A percentile compares a stretch with the other conserved stretches of the same genome.
These are phyloP conservation scores for Diaporthe sp. DNA, from an alignment of 2,329 filamentous ascomycete genomes.

Conservation along the genomic window DNA sequence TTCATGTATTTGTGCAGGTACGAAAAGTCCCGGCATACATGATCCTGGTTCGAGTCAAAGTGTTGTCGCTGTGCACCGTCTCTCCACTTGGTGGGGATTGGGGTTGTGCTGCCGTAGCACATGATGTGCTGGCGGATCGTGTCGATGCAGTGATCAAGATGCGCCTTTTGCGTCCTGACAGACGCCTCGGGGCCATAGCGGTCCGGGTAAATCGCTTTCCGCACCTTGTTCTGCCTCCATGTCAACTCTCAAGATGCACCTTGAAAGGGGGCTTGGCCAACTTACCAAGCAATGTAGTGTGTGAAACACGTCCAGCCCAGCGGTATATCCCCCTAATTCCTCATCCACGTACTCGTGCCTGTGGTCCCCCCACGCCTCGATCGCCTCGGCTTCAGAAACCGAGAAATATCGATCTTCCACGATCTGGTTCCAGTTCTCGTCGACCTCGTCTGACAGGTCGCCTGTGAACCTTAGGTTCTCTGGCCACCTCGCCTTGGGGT, in stretches of 20 bases:
- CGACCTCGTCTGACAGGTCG: conserved; percentile 27
- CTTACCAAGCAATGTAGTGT: conserved; percentile 38
- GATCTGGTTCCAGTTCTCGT: conserved; percentile 32
- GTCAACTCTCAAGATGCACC: background rate
- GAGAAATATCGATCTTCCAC: conserved; percentile 35
- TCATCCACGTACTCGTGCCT: conserved; percentile 31
- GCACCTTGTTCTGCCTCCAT: conserved; percentile 34
- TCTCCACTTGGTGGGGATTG: conserved; percentile 37
- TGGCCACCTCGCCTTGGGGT: conserved; percentile 28
- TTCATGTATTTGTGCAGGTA: conserved; percentile 28
- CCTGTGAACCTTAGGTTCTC: conserved; percentile 30
- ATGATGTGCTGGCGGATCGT: conserved; percentile 39
- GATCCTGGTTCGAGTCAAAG: conserved; percentile 39
- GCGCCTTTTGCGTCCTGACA: conserved; percentile 22
- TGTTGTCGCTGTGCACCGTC: conserved; percentile 36
- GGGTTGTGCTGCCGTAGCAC: conserved; percentile 39
- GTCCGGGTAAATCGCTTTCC: conserved; percentile 36
- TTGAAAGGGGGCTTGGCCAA: background rate
- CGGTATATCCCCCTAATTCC: conserved; percentile 34
- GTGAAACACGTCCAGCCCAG: conserved; percentile 38
- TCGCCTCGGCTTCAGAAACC: conserved; percentile 30
- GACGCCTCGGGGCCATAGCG: conserved; percentile 32
- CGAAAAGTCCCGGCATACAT: conserved; percentile 38
- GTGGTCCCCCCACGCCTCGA: conserved; percentile 30
- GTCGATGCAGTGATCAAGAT: conserved; percentile 39